Conservation (phyloP, 371 early-diverging fungal species). For the Mortierella sp. region DNA sequence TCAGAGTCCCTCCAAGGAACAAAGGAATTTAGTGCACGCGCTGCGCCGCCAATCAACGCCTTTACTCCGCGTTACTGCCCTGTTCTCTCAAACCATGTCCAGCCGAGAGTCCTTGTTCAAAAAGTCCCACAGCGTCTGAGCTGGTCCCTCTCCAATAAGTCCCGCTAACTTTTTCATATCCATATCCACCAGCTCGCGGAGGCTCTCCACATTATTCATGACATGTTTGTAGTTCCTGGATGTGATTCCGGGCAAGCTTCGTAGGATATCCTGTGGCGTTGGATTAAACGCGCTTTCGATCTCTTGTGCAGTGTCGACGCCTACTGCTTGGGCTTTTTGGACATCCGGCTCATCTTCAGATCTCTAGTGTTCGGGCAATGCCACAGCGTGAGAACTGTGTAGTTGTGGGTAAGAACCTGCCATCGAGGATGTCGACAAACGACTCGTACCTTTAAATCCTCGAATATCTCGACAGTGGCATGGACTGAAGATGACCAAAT, state of each 20-base stretch:
- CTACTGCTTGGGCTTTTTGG: slow-evolving; percentile 74
- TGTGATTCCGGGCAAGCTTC: slow-evolving; percentile 87
- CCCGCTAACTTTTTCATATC: slow-evolving; percentile 55
- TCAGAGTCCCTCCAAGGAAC: not conserved
- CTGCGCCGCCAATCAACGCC: not conserved
- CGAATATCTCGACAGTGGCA: slow-evolving; percentile 89
- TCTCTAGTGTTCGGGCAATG: slow-evolving; percentile 63
- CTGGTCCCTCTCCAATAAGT: slow-evolving; percentile 41
- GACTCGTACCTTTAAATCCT: slow-evolving; percentile 82
- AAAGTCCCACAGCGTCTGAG: slow-evolving; percentile 41
- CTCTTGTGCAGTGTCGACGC: slow-evolving; percentile 73
- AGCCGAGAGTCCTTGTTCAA: slow-evolving; percentile 36
- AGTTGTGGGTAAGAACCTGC: too few relatives aligned
- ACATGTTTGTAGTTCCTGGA: slow-evolving; percentile 79
- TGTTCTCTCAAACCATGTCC: slow-evolving; percentile 16
- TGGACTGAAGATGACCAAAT: slow-evolving; percentile 93
- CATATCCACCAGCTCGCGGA: slow-evolving; percentile 70
- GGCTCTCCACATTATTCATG: slow-evolving; percentile 69
- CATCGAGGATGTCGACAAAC: too few relatives aligned
- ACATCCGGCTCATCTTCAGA: slow-evolving; percentile 79
- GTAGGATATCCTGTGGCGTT: slow-evolving; percentile 82
- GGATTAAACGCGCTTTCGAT: slow-evolving; percentile 73
- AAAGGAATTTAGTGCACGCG: too few relatives aligned
- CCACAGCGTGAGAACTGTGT: too few relatives aligned
- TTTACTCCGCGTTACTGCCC: too few relatives aligned